These are phyloP conservation scores for Sisymbrium altissimum DNA, from an alignment of 345 rosid species.

Conservation along the genomic window DNA sequence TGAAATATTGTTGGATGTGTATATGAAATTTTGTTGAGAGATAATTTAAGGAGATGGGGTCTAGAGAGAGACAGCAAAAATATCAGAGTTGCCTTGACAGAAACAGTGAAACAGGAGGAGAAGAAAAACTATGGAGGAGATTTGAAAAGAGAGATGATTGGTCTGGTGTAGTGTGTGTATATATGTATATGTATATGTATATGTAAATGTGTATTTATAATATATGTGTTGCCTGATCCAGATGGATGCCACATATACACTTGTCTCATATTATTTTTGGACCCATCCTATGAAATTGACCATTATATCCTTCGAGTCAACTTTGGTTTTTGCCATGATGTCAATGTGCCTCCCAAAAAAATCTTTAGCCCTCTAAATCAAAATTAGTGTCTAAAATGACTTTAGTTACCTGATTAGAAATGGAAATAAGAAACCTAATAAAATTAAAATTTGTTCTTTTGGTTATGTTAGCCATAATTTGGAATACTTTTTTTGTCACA, in stretches of 20 bases:
- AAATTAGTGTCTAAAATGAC: neutral
- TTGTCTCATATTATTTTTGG: neutral
- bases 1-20: neutral
- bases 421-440: neutral
- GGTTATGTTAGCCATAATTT: too few relatives aligned
- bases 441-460: too few relatives aligned
- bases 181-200: neutral
- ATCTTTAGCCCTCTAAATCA: neutral
- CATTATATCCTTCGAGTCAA: neutral
- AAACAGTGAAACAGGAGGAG: slow-evolving; percentile 18
- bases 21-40: neutral
- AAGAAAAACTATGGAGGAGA: slow-evolving; percentile 20
- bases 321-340: neutral
- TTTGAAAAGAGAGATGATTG: neutral
- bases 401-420: neutral
- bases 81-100: neutral
- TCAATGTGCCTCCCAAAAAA: neutral
- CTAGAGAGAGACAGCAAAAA: neutral
- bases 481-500: too few relatives aligned
- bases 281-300: neutral
- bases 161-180: neutral
- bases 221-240: neutral
- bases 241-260: neutral
- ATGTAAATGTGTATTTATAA: neutral
- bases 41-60: neutral